Evolutionary conservation across 192 early-diverging fungal genomes (phyloP).

Genomic region (Backusella australiensis): DNA sequence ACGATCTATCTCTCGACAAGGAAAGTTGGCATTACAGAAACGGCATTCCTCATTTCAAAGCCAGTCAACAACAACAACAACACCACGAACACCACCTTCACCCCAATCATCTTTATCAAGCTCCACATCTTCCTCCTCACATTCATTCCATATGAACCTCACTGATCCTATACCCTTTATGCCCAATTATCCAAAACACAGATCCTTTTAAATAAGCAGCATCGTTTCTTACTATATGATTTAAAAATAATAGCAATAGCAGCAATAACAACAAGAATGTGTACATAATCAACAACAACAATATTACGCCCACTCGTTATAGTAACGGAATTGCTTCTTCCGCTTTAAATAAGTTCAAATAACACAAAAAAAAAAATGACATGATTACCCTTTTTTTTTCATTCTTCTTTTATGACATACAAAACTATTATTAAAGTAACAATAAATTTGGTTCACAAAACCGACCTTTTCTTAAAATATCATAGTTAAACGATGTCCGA

Average conservation of each 20-base stretch:
- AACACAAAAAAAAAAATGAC: background rate
- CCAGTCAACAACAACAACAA: constrained; percentile 9
- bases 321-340: background rate
- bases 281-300: constrained; percentile 1
- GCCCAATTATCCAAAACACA: background rate
- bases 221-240: background rate
- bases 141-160: background rate
- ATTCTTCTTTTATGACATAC: background rate
- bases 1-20: constrained; percentile 31
- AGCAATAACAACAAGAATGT: background rate
- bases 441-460: background rate
- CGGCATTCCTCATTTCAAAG: background rate
- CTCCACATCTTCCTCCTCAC: background rate
- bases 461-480: background rate
- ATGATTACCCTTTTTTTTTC: background rate
- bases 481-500: background rate
- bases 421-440: background rate
- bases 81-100: background rate
- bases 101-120: background rate
- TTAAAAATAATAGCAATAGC: background rate
- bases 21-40: constrained; percentile 14
- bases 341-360: background rate
- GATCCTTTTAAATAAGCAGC: background rate
- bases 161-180: background rate
- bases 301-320: background rate